Conservation (phyloP, 2,329 filamentous ascomycete genomes). For the Xylariaceae sp. region DNA sequence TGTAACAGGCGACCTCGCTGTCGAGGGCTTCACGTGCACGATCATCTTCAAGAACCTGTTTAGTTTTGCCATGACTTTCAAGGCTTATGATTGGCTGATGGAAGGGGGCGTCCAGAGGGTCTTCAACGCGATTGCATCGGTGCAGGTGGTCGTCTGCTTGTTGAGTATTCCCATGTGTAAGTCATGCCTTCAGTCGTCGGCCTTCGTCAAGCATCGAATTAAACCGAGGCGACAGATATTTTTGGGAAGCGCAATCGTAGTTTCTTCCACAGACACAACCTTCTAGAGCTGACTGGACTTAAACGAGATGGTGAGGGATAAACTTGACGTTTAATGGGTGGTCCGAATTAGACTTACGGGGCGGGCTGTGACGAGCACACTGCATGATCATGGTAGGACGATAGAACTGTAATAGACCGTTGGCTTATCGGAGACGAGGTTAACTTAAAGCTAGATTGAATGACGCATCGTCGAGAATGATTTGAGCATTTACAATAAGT, state of each 20-base stretch:
- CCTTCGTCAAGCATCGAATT: neutral
- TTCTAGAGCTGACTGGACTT: constrained; percentile 56
- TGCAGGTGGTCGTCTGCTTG: constrained; percentile 77
- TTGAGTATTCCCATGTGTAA: constrained; percentile 78
- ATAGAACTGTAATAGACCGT: neutral
- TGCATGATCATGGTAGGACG: neutral
- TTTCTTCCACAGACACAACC: constrained; percentile 75
- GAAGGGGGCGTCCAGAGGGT: constrained; percentile 59
- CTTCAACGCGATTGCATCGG: constrained; percentile 73
- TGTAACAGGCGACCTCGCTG: constrained; percentile 68
- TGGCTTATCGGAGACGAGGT: too few species aligned
- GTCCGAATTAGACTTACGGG: neutral
- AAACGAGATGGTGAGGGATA: constrained; percentile 2
- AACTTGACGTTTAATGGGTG: too few species aligned
- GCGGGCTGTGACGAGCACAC: neutral
- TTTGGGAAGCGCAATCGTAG: constrained; percentile 77
- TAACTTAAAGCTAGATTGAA: neutral
- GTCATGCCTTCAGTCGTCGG: constrained; percentile 40
- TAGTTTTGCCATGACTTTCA: constrained; percentile 81
- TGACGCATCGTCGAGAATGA: neutral
- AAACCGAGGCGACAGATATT: constrained; percentile 56
- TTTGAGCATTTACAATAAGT: neutral
- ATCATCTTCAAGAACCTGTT: constrained; percentile 96
- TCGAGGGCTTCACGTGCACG: constrained; percentile 88
- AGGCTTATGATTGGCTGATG: constrained; percentile 82